A percentile compares a stretch with the other conserved stretches of the same genome.
phyloP scores from a whole-genome alignment of 805 yeast species.

The Babjeviella inositovora region DNA sequence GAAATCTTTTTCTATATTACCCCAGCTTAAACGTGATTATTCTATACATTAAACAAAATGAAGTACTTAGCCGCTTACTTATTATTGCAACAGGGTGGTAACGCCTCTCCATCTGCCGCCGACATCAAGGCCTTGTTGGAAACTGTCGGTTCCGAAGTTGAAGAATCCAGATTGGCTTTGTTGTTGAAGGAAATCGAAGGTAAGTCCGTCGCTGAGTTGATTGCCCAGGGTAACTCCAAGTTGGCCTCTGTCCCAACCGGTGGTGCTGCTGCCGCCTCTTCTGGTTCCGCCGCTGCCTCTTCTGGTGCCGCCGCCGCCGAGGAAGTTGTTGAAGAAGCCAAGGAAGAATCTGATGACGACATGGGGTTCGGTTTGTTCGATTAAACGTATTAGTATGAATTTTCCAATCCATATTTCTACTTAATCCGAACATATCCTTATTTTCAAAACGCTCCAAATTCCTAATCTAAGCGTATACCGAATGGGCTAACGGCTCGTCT shows the following conservation, averaged over 20 bases:
- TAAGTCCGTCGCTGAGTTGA: conserved; percentile 56
- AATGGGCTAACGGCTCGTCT: no score
- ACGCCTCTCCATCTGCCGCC: conserved; percentile 64
- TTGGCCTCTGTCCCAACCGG: conserved; percentile 72
- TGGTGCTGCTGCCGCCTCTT: conserved; percentile 55
- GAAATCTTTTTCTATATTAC: no score
- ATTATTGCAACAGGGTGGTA: conserved; percentile 80
- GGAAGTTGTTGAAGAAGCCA: conserved; percentile 35
- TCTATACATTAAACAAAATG: conserved; percentile 26
- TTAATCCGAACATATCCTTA: no score
- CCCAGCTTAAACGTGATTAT: conserved; percentile 26
- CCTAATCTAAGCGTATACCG: no score
- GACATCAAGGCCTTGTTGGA: conserved; percentile 59
- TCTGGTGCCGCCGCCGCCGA: conserved; percentile 48
- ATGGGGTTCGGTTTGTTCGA: conserved; percentile 94
- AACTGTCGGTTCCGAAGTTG: conserved; percentile 71
- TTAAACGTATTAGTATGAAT: conserved; percentile 24
- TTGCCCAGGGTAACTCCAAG: conserved; percentile 71
- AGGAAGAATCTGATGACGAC: conserved; percentile 54
- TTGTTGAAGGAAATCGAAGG: conserved; percentile 68
- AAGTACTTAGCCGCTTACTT: conserved; percentile 90
- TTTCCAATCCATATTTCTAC: no score
- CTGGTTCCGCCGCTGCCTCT: conserved; percentile 37
- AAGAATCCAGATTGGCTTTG: conserved; percentile 55
- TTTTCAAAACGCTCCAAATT: no score